Conservation (phyloP, 208 protist species). For the Leptomonas seymouri region DNA sequence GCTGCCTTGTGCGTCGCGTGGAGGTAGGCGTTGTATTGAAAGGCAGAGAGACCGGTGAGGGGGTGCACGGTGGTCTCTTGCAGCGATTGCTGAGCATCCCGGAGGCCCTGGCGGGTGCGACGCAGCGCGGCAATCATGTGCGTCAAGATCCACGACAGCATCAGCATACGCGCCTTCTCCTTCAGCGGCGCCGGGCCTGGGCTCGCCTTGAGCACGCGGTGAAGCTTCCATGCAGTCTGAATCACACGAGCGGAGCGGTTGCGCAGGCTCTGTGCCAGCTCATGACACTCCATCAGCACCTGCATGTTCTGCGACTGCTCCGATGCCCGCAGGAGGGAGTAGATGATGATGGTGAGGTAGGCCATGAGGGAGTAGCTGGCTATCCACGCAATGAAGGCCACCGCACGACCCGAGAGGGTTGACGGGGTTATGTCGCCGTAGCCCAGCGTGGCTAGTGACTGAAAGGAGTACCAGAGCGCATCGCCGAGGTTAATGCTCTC, state of each 20-base stretch:
- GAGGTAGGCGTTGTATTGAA: slow-evolving; percentile 48
- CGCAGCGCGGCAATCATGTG: slow-evolving; percentile 46
- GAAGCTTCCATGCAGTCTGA: slow-evolving; percentile 57
- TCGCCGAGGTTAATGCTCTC: slow-evolving; percentile 47
- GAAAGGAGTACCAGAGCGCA: slow-evolving; percentile 80
- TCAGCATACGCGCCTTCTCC: slow-evolving; percentile 32
- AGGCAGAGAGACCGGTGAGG: slow-evolving; percentile 49
- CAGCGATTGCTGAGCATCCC: slow-evolving; percentile 38
- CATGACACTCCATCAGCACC: slow-evolving; percentile 50
- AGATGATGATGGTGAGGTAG: slow-evolving; percentile 26
- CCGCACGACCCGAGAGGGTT: slow-evolving; percentile 44
- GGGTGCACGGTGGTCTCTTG: slow-evolving; percentile 41
- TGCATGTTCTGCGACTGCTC: slow-evolving; percentile 58
- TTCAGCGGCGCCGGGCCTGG: slow-evolving; percentile 25
- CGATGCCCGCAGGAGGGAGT: slow-evolving; percentile 35
- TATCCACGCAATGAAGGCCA: slow-evolving; percentile 58
- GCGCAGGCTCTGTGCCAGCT: slow-evolving; percentile 46
- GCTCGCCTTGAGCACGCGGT: slow-evolving; percentile 31
- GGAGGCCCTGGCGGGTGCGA: slow-evolving; percentile 47
- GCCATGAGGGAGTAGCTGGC: slow-evolving; percentile 53
- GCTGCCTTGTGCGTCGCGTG: slow-evolving; percentile 39
- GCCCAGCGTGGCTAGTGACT: slow-evolving; percentile 74
- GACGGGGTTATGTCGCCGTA: slow-evolving; percentile 79
- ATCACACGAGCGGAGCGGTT: slow-evolving; percentile 55
- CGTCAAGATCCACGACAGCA: slow-evolving; percentile 42